Evolutionary conservation across 2,329 filamentous ascomycete species (phyloP).

Genomic region (Cladophialophora yegresii): DNA sequence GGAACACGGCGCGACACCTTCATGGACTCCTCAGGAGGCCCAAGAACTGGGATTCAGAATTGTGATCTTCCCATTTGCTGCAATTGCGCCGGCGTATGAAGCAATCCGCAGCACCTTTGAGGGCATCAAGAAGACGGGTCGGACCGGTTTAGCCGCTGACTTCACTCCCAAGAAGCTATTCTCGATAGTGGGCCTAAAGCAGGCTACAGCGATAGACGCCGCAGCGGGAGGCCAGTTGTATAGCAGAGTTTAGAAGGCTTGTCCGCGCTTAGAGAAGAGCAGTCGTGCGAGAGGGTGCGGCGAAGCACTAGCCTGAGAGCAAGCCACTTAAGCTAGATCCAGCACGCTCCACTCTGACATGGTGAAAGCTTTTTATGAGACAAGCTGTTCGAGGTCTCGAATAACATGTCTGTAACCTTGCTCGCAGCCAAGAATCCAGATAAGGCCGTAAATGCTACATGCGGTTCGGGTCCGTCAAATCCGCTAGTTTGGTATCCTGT

Average conservation of each 20-base stretch:
- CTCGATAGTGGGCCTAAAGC: conserved; percentile 45
- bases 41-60: conserved; percentile 46
- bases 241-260: conserved; percentile 37
- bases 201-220: conserved; percentile 45
- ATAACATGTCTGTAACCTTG: too few species aligned
- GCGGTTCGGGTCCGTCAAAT: too few species aligned
- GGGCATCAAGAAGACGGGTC: conserved; percentile 43
- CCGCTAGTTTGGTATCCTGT: too few species aligned
- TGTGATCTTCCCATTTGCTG: conserved; percentile 44
- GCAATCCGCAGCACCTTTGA: conserved; percentile 44
- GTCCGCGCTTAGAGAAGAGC: too few species aligned
- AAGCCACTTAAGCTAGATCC: too few species aligned
- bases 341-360: too few species aligned
- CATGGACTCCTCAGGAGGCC: conserved; percentile 44
- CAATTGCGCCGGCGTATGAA: conserved; percentile 38
- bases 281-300: too few species aligned
- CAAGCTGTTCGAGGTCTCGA: too few species aligned
- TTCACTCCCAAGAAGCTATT: conserved; percentile 47
- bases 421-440: too few species aligned
- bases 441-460: too few species aligned
- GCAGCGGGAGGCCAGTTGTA: conserved; percentile 41
- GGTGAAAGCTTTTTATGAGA: too few species aligned
- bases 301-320: too few species aligned
- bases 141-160: conserved; percentile 41
- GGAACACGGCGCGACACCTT: conserved; percentile 46